Conservation (phyloP, 2,329 filamentous ascomycete genomes). For the Sporothrix variecibatus region DNA sequence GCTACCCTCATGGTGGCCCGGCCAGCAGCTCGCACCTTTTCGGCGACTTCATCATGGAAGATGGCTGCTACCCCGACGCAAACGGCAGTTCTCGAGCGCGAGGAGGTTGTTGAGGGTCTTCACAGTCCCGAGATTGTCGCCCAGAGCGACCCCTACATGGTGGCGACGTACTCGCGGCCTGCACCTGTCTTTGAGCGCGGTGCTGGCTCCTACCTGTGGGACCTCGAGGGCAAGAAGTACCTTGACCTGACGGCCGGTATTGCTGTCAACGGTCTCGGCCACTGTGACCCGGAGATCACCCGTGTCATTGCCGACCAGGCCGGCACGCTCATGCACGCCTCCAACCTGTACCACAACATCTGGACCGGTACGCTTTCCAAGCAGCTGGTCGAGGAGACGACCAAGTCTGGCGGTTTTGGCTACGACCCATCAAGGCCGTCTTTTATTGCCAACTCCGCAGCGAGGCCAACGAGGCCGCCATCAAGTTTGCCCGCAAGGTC, state of each 20-base stretch:
- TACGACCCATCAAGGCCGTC: slow-evolving; percentile 61
- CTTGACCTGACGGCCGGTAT: slow-evolving; percentile 96
- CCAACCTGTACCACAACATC: slow-evolving; percentile 95
- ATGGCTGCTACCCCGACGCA: slow-evolving; percentile 3
- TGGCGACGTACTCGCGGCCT: slow-evolving; percentile 90
- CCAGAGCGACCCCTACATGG: slow-evolving; percentile 84
- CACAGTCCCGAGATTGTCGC: slow-evolving; percentile 70
- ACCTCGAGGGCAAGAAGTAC: slow-evolving; percentile 85
- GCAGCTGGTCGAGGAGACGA: slow-evolving; percentile 78
- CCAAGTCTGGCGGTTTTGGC: slow-evolving; percentile 78
- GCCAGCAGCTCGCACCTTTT: slow-evolving; percentile 13
- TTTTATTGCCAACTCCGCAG: slow-evolving; percentile 94
- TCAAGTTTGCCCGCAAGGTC: slow-evolving; percentile 94
- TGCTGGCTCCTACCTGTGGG: slow-evolving; percentile 84
- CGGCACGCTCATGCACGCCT: slow-evolving; percentile 82
- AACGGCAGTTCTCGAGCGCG: background rate
- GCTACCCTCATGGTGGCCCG: slow-evolving; percentile 13
- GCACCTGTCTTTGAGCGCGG: slow-evolving; percentile 87
- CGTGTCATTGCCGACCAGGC: slow-evolving; percentile 67
- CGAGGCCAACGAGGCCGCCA: slow-evolving; percentile 95
- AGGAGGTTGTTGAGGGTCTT: slow-evolving; percentile 10
- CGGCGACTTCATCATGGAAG: background rate
- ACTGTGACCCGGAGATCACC: slow-evolving; percentile 79
- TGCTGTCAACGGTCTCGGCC: slow-evolving; percentile 89
- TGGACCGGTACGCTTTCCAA: slow-evolving; percentile 92